phyloP scores from a whole-genome alignment of 495 filamentous ascomycete species.

The Hypoxylon perforatum region DNA sequence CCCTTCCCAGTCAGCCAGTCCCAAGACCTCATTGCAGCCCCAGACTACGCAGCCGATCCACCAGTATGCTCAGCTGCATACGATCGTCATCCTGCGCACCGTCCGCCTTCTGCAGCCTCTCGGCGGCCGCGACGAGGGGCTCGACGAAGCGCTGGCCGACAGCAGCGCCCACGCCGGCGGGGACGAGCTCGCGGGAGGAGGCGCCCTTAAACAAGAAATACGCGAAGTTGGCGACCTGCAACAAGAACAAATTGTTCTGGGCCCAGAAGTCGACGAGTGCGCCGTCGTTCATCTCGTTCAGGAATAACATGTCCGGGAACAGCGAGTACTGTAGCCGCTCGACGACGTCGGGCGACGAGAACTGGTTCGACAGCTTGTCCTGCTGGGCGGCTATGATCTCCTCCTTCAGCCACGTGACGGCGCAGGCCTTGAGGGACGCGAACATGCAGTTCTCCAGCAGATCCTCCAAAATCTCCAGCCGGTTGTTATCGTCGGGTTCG shows the following conservation, averaged over 20 bases:
- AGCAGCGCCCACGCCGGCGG: slow-evolving; percentile 54
- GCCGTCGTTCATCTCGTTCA: slow-evolving; percentile 41
- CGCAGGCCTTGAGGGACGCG: slow-evolving; percentile 80
- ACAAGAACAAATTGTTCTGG: slow-evolving; percentile 52
- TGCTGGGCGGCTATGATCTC: slow-evolving; percentile 71
- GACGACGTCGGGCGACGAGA: slow-evolving; percentile 63
- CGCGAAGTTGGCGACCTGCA: slow-evolving; percentile 62
- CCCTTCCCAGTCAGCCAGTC: no score
- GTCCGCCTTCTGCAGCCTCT: slow-evolving; percentile 55
- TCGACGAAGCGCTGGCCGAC: slow-evolving; percentile 64
- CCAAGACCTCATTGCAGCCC: slow-evolving; percentile 24
- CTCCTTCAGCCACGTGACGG: slow-evolving; percentile 87
- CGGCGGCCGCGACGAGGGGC: slow-evolving; percentile 58
- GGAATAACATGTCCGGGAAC: slow-evolving; percentile 51
- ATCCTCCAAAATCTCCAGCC: slow-evolving; percentile 80
- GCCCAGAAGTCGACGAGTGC: slow-evolving; percentile 49
- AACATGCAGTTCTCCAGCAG: slow-evolving; percentile 84
- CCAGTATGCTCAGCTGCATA: slow-evolving; percentile 52
- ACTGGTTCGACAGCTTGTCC: slow-evolving; percentile 59
- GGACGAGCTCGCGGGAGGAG: slow-evolving; percentile 52
- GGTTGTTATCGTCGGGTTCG: slow-evolving; percentile 74
- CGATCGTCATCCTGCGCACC: slow-evolving; percentile 28
- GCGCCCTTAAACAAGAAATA: slow-evolving; percentile 64
- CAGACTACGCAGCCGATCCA: slow-evolving; percentile 47
- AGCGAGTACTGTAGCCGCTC: slow-evolving; percentile 58